Percentiles rank a stretch among this genome's conserved stretches.
phyloP scores from a whole-genome alignment of 2,329 filamentous ascomycete genomes.

The Fusarium tanahbumbuense region DNA sequence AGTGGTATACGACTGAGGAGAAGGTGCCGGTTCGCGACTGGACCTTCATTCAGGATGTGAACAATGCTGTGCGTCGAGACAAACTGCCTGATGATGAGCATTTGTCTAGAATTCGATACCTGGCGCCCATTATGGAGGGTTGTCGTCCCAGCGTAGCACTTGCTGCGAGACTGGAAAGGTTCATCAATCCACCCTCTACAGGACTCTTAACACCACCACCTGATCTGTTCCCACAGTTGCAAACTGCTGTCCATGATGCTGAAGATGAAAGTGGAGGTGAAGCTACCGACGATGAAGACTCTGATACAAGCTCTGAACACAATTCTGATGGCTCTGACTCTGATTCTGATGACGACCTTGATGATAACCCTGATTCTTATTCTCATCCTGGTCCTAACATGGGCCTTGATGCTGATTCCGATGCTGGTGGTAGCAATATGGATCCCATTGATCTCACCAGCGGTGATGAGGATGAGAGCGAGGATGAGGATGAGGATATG shows the following conservation, averaged over 20 bases:
- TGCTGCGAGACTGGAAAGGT: background rate
- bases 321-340: background rate
- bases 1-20: slow-evolving; percentile 18
- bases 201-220: slow-evolving; percentile 8
- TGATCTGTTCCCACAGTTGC: slow-evolving; percentile 14
- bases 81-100: slow-evolving; percentile 24
- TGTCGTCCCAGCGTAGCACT: slow-evolving; percentile 16
- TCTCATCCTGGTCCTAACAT: background rate
- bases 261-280: background rate
- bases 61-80: slow-evolving; percentile 34
- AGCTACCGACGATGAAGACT: background rate
- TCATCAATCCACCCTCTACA: background rate
- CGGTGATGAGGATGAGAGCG: background rate
- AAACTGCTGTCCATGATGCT: background rate
- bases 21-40: slow-evolving; percentile 45
- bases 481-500: background rate
- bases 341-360: background rate
- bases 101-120: slow-evolving; percentile 33
- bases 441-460: background rate
- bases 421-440: background rate
- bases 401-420: background rate
- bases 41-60: slow-evolving; percentile 47
- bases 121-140: slow-evolving; percentile 36
- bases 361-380: background rate
- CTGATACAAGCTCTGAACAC: background rate